Evolutionary conservation across 2,329 filamentous ascomycete species (phyloP).

Genomic region (Scedosporium boydii): DNA sequence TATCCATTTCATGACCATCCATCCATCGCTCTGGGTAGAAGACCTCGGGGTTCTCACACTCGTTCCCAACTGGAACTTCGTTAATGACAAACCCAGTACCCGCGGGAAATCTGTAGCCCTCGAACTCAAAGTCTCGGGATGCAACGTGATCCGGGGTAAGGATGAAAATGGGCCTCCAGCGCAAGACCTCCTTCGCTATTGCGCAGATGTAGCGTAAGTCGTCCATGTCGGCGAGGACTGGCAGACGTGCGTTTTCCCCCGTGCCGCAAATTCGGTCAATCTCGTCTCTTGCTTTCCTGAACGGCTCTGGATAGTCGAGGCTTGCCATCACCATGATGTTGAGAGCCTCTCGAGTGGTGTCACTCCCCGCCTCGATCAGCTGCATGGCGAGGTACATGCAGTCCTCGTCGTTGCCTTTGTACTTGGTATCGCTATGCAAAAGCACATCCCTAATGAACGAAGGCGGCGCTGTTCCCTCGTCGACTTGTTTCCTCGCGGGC

Average conservation of each 20-base stretch:
- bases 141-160: slow-evolving; percentile 25
- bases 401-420: slow-evolving; percentile 21
- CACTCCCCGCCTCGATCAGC: slow-evolving; percentile 31
- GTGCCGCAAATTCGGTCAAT: slow-evolving; percentile 28
- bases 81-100: slow-evolving; percentile 31
- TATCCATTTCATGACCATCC: slow-evolving; percentile 14
- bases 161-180: slow-evolving; percentile 33
- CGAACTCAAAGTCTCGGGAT: slow-evolving; percentile 33
- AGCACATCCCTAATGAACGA: slow-evolving; percentile 25
- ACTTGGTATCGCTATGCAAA: slow-evolving; percentile 16
- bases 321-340: slow-evolving; percentile 20
- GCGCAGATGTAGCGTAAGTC: slow-evolving; percentile 31
- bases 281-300: slow-evolving; percentile 26
- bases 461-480: slow-evolving; percentile 18
- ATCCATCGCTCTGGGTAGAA: slow-evolving; percentile 28
- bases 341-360: slow-evolving; percentile 30
- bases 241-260: slow-evolving; percentile 26
- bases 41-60: slow-evolving; percentile 18
- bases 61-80: slow-evolving; percentile 24
- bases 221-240: slow-evolving; percentile 27
- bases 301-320: slow-evolving; percentile 21
- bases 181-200: slow-evolving; percentile 33
- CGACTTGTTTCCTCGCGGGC: slow-evolving; percentile 16
- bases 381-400: slow-evolving; percentile 28
- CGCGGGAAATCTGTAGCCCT: slow-evolving; percentile 31